A percentile compares a stretch with the other conserved stretches of the same genome.
Evolutionary conservation across 1,139 yeast species (phyloP).

Genomic region (Blastobotrys illinoisensis): DNA sequence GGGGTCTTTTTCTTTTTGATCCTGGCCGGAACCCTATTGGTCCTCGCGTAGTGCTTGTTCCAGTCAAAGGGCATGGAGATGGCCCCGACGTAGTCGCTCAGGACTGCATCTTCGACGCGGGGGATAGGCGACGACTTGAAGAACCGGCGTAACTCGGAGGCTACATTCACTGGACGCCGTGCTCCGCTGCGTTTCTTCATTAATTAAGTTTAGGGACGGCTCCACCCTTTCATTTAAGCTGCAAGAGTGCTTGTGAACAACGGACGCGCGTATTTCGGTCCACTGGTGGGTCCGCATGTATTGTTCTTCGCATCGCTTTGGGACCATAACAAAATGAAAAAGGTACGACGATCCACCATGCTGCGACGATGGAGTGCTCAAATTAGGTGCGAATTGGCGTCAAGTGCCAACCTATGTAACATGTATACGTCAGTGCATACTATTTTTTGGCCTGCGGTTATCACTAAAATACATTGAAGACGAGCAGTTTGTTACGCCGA

Average conservation of each 20-base stretch:
- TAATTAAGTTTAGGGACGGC: not conserved
- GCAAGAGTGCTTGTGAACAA: not conserved
- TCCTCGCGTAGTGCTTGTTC: not conserved
- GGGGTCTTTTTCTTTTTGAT: not conserved
- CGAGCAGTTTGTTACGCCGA: too few relatives aligned
- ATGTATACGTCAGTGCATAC: too few relatives aligned
- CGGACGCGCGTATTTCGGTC: not conserved
- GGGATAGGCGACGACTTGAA: constrained; percentile 22
- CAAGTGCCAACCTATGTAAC: too few relatives aligned
- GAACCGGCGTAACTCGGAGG: constrained; percentile 12
- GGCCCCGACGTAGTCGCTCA: constrained; percentile 16
- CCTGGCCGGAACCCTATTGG: not conserved
- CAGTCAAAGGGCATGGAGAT: constrained; percentile 12
- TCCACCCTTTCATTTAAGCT: not conserved
- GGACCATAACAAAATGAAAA: not conserved
- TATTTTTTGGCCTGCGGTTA: too few relatives aligned
- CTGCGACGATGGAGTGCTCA: too few relatives aligned
- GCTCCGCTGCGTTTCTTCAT: not conserved
- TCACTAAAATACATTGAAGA: too few relatives aligned
- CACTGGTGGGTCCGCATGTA: not conserved
- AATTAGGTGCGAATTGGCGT: too few relatives aligned
- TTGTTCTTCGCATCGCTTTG: not conserved
- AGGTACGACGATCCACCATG: not conserved
- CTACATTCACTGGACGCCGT: not conserved
- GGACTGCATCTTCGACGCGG: constrained; percentile 11